Conservation (phyloP, 768 basidiomycete species). For the Pulveroboletus sp. region DNA sequence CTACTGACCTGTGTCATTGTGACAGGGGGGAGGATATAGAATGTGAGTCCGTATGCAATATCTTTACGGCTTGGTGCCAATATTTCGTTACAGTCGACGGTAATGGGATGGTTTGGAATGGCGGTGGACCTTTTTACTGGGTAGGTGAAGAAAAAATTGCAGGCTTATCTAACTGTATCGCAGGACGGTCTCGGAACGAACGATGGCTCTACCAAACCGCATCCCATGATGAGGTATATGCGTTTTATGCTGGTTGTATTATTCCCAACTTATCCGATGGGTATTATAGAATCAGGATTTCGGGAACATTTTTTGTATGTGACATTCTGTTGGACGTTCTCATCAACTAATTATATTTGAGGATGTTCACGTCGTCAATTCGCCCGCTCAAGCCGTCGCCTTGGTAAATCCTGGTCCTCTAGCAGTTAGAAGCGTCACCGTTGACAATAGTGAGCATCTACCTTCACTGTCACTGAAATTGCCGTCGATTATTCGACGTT, state of each 20-base stretch:
- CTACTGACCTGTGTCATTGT: neutral
- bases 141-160: conserved; percentile 20
- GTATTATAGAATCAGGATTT: conserved; percentile 34
- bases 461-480: too few relatives aligned
- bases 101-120: conserved; percentile 40
- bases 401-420: conserved; percentile 29
- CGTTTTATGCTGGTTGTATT: neutral
- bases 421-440: conserved; percentile 44
- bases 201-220: conserved; percentile 21
- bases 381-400: conserved; percentile 34
- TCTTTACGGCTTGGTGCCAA: neutral
- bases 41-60: conserved; percentile 34
- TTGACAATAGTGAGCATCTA: conserved; percentile 53
- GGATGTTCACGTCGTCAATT: conserved; percentile 38
- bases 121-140: conserved; percentile 45
- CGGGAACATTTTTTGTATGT: conserved; percentile 39
- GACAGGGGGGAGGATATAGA: conserved; percentile 46
- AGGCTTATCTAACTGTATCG: neutral
- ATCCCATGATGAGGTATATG: conserved; percentile 41
- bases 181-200: conserved; percentile 27
- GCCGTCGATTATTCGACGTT: neutral
- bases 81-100: conserved; percentile 33
- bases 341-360: conserved; percentile 7
- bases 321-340: neutral
- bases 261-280: neutral